Evolutionary conservation across 2,329 filamentous ascomycete genomes (phyloP), one percentile per base, ranked within the genome.

Genomic region (Colletotrichum sp.): DNA sequence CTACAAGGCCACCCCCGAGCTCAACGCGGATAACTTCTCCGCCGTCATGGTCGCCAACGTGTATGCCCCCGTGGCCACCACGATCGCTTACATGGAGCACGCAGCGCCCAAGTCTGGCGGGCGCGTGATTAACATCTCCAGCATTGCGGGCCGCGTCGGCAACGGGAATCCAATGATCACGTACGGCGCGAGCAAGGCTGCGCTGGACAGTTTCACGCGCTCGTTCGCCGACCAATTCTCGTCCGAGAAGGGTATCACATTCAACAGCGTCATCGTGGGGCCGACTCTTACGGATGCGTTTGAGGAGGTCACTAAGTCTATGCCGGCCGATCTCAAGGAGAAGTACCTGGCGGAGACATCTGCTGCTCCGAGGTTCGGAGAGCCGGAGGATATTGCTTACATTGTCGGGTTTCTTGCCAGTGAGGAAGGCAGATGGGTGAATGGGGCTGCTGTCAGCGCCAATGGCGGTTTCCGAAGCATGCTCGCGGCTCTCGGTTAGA

Each of bases 111-210:
- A 81, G 67, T 78, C 67, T 2, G 81, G 82, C 3, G 81, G 83
- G 0, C 81, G 84, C 0, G 81, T 85, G 3, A 78, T 85, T 16
- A 79, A 81, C 26, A 24, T 24, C 21, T 24, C 21, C 21, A 24
- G 21, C 21, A 24, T 24, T 24, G 21, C 21, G 21, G 21, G 21
- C 21, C 21, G 21, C 21, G 21, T 24, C 21, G 21, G 21, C 3
- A 73, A 69, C 14, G 5, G 5, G 3, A 38, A 73, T 10, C 70
- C 70, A 0, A 16, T 62, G 34, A 56, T 73, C 1, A 32, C 70
- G 3, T 85, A 85, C 24, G 81, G 77, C 0, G 79, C 82, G 3
- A 83, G 82, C 2, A 85, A 85, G 67, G 83, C 82, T 4, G 83
- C 84, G 0, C 70, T 79, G 18, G 81, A 83, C 58, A 78, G 79